Conservation (phyloP, 2,329 filamentous ascomycete genomes). For the Fusarium denticulatum region DNA sequence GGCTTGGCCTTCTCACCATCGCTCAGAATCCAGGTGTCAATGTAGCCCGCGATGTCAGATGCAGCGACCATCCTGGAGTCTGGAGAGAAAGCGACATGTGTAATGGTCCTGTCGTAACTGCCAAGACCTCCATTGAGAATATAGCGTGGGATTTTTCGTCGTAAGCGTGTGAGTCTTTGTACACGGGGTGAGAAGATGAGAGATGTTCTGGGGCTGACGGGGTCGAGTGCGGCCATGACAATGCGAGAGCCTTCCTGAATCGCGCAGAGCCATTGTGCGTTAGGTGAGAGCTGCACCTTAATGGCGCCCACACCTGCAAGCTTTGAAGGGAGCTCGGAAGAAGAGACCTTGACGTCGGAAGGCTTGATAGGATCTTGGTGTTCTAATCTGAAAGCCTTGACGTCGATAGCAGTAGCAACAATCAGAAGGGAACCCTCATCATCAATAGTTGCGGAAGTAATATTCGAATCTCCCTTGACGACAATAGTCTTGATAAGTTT, state of each 20-base stretch:
- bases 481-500: conserved; percentile 76
- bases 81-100: conserved; percentile 78
- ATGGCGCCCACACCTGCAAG: conserved; percentile 73
- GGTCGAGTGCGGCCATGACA: conserved; percentile 53
- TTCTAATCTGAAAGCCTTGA: conserved; percentile 80
- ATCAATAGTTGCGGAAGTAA: conserved; percentile 79
- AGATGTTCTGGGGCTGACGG: conserved; percentile 23
- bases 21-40: conserved; percentile 85
- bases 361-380: conserved; percentile 59
- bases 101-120: conserved; percentile 80
- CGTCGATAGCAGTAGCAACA: conserved; percentile 77
- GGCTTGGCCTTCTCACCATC: conserved; percentile 47
- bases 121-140: conserved; percentile 73
- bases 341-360: conserved; percentile 74
- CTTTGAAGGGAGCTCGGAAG: conserved; percentile 70
- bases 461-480: conserved; percentile 80
- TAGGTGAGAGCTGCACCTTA: conserved; percentile 73
- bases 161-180: conserved; percentile 63
- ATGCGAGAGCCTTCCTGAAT: conserved; percentile 70
- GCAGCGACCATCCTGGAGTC: conserved; percentile 83
- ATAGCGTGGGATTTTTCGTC: conserved; percentile 64
- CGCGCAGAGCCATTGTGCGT: conserved; percentile 75
- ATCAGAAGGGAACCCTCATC: conserved; percentile 76
- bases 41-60: conserved; percentile 82
- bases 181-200: conserved; percentile 46